Evolutionary conservation across 257 asterid genomes (phyloP).

Genomic region (Phtheirospermum japonicum): DNA sequence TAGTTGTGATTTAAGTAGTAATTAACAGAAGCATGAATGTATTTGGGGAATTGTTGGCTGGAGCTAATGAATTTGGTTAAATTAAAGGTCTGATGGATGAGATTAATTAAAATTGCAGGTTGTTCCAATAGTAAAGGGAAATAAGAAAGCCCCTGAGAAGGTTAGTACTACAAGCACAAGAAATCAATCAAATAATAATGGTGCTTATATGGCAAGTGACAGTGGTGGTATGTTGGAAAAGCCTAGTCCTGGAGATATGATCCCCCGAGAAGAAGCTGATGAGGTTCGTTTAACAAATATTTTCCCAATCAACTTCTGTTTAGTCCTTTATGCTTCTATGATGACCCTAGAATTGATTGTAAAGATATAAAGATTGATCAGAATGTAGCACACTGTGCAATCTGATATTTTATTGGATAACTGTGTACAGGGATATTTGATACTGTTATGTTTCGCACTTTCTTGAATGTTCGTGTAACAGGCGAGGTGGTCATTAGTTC

Average conservation of each 20-base stretch:
- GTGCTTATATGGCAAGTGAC: slow-evolving; percentile 25
- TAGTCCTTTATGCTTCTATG: background rate
- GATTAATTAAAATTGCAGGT: slow-evolving; percentile 40
- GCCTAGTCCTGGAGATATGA: slow-evolving; percentile 29
- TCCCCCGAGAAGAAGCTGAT: slow-evolving; percentile 32
- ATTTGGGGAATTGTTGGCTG: background rate
- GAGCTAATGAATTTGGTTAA: too few relatives aligned
- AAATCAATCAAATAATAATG: slow-evolving; percentile 24
- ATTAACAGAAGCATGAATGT: slow-evolving; percentile 6
- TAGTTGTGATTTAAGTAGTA: background rate
- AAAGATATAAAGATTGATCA: background rate
- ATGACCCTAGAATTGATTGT: background rate
- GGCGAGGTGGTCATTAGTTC: background rate
- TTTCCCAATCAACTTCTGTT: background rate
- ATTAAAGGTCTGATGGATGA: background rate
- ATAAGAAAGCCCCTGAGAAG: slow-evolving; percentile 33
- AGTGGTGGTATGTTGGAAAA: slow-evolving; percentile 31
- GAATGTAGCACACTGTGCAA: background rate
- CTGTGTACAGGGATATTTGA: background rate
- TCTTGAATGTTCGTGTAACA: background rate
- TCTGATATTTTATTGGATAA: background rate
- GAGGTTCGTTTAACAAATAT: slow-evolving; percentile 33
- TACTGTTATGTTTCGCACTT: background rate
- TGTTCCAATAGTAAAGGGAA: slow-evolving; percentile 57
- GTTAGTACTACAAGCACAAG: slow-evolving; percentile 14